Evolutionary conservation across 1,284 basidiomycete genomes (phyloP), one percentile per base, ranked within the genome.

Genomic region (Tilletia walkeri): DNA sequence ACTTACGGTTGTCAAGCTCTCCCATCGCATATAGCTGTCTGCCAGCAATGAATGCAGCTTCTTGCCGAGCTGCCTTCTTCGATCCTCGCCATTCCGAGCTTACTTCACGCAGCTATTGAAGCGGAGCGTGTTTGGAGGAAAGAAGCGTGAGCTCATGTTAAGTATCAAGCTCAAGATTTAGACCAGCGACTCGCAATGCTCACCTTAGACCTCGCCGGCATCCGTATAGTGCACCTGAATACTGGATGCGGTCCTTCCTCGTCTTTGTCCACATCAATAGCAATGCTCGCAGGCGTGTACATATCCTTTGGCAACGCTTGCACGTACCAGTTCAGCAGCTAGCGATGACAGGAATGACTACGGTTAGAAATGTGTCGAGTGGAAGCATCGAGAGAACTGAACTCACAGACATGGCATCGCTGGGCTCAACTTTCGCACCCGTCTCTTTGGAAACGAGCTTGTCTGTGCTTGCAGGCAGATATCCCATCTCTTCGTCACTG

Each of bases 31-130:
- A 66, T 16, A 79, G 67, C 59, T 70, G 66, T 53, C 70, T 54
- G 53, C 75, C 74, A 2, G 75, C 76, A 24, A 56, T 47, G 65
- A 79, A 76, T 18, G 76, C 76, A 2, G 75, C 76, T 68, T 71
- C 65, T 5, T 73, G 65, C 36, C 74, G 75, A 0, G 76, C 78
- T 16, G 65, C 68, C 65, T 73, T 76, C 66, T 79, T 78, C 56
- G 54, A 68, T 9, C 34, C 39, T 4, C 65, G 72, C 14, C 47
- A 39, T 5, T 70, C 72, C 24, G 71, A 73, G 1, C 70, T 56
- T 34, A 75, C 73, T 12, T 67, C 66, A 4, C 74, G 61, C 18
- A 79, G 67, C 10, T 69, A 49, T 1, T 49, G 48, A 12, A 49
- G 12, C 2, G 48, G 2, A 49, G 7, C 7, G 16, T 24, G 30